Conservation (phyloP, 257 asterid genomes). For the Solanum chmielewskii region DNA sequence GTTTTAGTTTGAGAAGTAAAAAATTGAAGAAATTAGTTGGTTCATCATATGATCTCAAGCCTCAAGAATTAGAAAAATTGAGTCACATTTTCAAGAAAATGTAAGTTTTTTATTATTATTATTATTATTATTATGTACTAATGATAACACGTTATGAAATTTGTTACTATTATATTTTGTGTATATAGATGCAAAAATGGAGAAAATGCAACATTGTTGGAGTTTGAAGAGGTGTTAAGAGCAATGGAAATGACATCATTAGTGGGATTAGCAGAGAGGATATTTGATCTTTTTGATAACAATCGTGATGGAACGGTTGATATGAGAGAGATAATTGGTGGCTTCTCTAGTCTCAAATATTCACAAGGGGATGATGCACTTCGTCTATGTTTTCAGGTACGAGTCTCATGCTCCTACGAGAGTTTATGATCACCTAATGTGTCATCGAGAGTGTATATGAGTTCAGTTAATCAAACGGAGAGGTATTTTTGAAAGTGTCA, state of each 20-base stretch:
- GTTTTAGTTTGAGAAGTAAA: slow-evolving; percentile 57
- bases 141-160: too few relatives aligned
- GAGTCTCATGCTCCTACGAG: neutral
- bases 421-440: neutral
- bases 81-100: slow-evolving; percentile 53
- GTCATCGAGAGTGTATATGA: neutral
- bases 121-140: neutral
- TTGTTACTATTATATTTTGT: too few relatives aligned
- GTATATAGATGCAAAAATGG: slow-evolving; percentile 39
- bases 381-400: slow-evolving; percentile 76
- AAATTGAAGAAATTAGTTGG: slow-evolving; percentile 71
- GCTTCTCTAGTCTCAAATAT: slow-evolving; percentile 70
- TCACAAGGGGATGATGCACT: slow-evolving; percentile 86
- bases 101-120: slow-evolving; percentile 19
- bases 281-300: slow-evolving; percentile 66
- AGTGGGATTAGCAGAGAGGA: slow-evolving; percentile 59
- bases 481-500: too few relatives aligned
- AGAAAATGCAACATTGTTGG: slow-evolving; percentile 55
- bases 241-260: slow-evolving; percentile 69
- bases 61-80: slow-evolving; percentile 65
- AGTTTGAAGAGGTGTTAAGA: slow-evolving; percentile 70
- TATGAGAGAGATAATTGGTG: slow-evolving; percentile 79
- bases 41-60: slow-evolving; percentile 62
- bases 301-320: slow-evolving; percentile 74
- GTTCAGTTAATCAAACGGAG: neutral